Percentiles rank a stretch among this genome's conserved stretches.
Evolutionary conservation across 305 asterid species (phyloP).

Genomic region (Fraxinus albicans): DNA sequence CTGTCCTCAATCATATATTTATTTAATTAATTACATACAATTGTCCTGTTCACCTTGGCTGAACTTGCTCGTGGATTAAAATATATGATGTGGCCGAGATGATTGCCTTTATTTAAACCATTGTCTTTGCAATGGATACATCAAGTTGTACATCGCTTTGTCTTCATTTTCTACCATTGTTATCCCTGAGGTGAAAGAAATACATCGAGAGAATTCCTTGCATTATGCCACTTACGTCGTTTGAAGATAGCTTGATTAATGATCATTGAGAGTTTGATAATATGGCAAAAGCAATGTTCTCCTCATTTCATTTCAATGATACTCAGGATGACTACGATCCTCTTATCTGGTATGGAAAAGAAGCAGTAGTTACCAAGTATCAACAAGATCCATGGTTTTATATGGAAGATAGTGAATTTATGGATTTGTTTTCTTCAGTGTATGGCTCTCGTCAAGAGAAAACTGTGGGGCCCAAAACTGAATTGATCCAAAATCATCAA

Average conservation of each 20-base stretch:
- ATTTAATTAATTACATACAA: background rate
- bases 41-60: background rate
- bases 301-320: conserved; percentile 19
- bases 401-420: conserved; percentile 20
- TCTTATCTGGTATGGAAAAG: background rate
- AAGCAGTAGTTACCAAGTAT: conserved; percentile 1
- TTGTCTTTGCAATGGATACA: background rate
- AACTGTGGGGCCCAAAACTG: background rate
- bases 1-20: background rate
- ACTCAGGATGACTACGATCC: background rate
- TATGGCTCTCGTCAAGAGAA: conserved; percentile 18
- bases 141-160: background rate
- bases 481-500: background rate
- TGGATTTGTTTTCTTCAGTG: conserved; percentile 25
- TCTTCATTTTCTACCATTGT: background rate
- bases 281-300: conserved; percentile 22
- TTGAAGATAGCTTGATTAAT: background rate
- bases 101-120: background rate
- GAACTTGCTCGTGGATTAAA: background rate
- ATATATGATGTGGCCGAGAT: background rate
- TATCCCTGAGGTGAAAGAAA: background rate
- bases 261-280: background rate
- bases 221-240: background rate
- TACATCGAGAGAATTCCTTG: background rate
- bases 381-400: conserved; percentile 17